Percentiles rank a stretch among this genome's conserved stretches.
Conservation (phyloP, 2,329 filamentous ascomycete species). For the Epichloe coenophiala region DNA sequence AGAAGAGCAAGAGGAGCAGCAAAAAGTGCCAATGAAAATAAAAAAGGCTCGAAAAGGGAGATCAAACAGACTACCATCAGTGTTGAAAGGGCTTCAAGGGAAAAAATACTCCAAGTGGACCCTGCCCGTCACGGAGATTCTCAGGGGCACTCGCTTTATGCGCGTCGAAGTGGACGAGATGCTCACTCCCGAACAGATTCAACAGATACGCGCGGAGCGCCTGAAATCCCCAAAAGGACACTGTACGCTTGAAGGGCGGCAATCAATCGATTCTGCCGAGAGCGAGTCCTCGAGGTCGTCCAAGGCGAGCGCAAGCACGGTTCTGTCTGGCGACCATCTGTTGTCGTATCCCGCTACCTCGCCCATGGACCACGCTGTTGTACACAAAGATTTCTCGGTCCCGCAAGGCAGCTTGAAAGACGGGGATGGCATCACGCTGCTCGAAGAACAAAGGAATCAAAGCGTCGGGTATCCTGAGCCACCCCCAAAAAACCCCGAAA, state of each 20-base stretch:
- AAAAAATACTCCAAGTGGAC: slow-evolving; percentile 31
- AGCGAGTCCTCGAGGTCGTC: neutral
- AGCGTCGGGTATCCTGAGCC: slow-evolving; percentile 13
- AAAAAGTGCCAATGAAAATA: neutral
- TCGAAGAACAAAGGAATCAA: neutral
- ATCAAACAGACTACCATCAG: neutral
- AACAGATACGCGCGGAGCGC: neutral
- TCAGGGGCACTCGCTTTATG: slow-evolving; percentile 40
- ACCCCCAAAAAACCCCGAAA: slow-evolving; percentile 2
- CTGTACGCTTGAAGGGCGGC: neutral
- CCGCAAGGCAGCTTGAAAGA: neutral
- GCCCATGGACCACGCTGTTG: slow-evolving; percentile 1
- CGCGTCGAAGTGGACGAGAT: slow-evolving; percentile 46
- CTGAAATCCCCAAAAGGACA: neutral
- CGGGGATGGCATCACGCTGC: neutral
- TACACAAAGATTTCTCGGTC: slow-evolving; percentile 1
- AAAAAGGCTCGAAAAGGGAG: neutral
- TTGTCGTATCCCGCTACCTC: neutral
- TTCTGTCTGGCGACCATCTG: neutral
- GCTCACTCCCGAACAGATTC: slow-evolving; percentile 8
- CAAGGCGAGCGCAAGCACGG: neutral
- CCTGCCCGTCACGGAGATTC: slow-evolving; percentile 40
- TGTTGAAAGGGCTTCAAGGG: neutral
- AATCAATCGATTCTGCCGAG: slow-evolving; percentile 1
- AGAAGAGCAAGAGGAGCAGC: neutral